Evolutionary conservation across 306 rosid genomes (phyloP), one percentile per base, ranked within the genome.

Genomic region (Myrica gale): DNA sequence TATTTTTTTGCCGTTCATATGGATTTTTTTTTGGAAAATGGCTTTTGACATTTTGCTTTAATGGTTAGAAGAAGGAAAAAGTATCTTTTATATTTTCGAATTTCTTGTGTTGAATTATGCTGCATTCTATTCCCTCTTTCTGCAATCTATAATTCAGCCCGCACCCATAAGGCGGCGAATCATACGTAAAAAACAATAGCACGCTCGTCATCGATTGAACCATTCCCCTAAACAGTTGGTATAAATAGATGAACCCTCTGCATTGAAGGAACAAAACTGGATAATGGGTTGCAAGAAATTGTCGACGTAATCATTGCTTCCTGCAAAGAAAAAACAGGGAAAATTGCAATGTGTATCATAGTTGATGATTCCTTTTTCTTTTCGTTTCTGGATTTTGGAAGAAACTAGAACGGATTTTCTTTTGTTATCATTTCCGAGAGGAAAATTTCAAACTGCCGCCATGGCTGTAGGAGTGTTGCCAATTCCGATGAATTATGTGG

Each of bases 261-360:
- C 65, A 6, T 32, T 26, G 37, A 32, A 32, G 37, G 37, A 32
- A 32, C 37, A 32, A 32, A 32, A 32, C 37, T n/a, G n/a, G n/a
- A n/a, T n/a, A n/a, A n/a, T n/a, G n/a, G n/a, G n/a, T n/a, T n/a
- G 97, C 83, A 93, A 79, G 90, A 78, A 93, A 76, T 91, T 93
- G 89, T 93, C 91, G 32, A 93, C 96, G 26, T 88, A 93, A 73
- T 93, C 98, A 82, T 93, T 93, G 82, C 97, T 91, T 8, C 98
- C 97, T 91, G 83, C 73, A 74, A 52, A 71, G 19, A 7, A 9
- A 17, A 17, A 61, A 5, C 54, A 43, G 7, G 52, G 53, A 43
- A 19, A 42, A 0, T 1, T n/a, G 3, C 2, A 41, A 9, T 21
- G 51, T 4, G 56, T 45, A 52, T 8, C 26, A 57, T 8, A 20